Evolutionary conservation across 73 alveolate genomes (phyloP).

Genomic region (Breviolum minutum): DNA sequence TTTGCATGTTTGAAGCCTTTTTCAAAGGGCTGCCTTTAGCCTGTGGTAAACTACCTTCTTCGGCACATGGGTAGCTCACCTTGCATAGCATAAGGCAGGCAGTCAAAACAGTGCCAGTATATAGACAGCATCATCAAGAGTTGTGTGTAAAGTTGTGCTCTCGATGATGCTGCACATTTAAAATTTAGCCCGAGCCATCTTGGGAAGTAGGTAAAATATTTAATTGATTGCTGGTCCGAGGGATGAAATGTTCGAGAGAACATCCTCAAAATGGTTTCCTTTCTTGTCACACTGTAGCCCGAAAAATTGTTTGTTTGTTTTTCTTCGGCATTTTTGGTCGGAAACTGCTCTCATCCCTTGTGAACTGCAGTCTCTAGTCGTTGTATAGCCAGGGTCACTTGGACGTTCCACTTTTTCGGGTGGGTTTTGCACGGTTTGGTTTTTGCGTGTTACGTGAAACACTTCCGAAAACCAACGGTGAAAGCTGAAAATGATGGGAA

Average conservation of each 20-base stretch:
- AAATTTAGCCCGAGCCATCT: conserved; percentile 21
- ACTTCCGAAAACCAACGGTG: too few relatives aligned
- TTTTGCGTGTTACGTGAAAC: too few relatives aligned
- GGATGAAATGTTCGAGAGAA: neutral
- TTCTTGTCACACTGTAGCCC: too few relatives aligned
- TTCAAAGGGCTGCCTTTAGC: too few relatives aligned
- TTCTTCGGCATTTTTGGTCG: neutral
- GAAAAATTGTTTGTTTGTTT: neutral
- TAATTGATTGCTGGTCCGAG: neutral
- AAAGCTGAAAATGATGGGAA: too few relatives aligned
- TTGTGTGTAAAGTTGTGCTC: neutral
- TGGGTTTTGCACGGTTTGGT: too few relatives aligned
- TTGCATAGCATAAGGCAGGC: conserved; percentile 60
- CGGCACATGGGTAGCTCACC: conserved; percentile 29
- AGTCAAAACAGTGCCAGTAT: conserved; percentile 9
- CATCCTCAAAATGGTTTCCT: neutral
- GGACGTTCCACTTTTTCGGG: neutral
- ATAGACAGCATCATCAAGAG: neutral
- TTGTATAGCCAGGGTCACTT: conserved; percentile 7
- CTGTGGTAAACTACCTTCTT: neutral
- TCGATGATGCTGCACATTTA: neutral
- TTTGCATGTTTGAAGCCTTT: too few relatives aligned
- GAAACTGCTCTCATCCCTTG: neutral
- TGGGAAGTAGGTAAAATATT: neutral
- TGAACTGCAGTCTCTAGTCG: neutral